Evolutionary conservation across 495 filamentous ascomycete species (phyloP), one percentile per base, ranked within the genome.

Genomic region (Penicillium diatomitis): DNA sequence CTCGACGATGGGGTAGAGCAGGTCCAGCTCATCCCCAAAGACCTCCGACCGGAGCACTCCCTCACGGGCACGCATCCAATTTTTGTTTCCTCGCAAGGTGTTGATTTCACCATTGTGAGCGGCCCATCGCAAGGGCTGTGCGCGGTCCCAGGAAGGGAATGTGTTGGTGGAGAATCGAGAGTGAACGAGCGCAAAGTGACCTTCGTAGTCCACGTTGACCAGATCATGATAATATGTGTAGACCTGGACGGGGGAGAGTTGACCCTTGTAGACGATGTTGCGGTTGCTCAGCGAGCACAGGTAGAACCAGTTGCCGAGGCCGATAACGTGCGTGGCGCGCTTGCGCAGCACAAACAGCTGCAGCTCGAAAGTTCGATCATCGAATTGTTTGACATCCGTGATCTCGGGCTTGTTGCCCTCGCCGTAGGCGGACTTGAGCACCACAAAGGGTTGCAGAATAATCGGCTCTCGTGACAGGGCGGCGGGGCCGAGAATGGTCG

Each of bases 31-130:
- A 31, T 95, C 90, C 43, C 87, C 88, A 58, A 99, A 97, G 46
- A 95, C 78, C 38, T 88, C 82, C 5, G 94, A 97, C 60, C 87
- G 85, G 75, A 99, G 86, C 46, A 96, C 86, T 67, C 92, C 94
- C 65, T 99, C 92, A 63, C 92, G 84, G 44, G 92, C 91, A 49
- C 92, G 82, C 92, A 99, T 99, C 92, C 94, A 99, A 72, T 99
- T 99, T 78, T 99, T 99, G 74, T 99, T 99, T 42, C 92, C 92
- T 57, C 92, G 86, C 53, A 99, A 74, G 3, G 92, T 99, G 66
- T 99, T 99, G 56, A 99, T 97, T 69, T 99, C 92, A 74, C 92
- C 92, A 61, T 99, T 99, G 74, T 99, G 92, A 63, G 92, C 92
- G 43, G 90, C 90, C 94, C 91, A 97, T 65, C 92, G 82, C 54